These are phyloP conservation scores for Strigomonas culicis DNA, from an alignment of 208 protist genomes.

Conservation along the genomic window DNA sequence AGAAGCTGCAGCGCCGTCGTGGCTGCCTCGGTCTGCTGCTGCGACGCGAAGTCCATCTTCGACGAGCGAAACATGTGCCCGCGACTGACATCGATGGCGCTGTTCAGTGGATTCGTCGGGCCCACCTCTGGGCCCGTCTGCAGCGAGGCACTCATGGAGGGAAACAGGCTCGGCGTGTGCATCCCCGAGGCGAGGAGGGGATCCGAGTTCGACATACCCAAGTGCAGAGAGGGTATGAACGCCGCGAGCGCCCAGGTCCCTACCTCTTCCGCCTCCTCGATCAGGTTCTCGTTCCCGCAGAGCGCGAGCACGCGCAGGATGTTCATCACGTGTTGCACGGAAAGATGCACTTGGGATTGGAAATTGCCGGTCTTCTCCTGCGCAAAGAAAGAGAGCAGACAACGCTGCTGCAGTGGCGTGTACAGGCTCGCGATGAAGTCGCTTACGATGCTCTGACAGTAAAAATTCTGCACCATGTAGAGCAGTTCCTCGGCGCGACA, in stretches of 20 bases:
- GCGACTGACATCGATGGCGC: constrained; percentile 1
- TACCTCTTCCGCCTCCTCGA: constrained; percentile 37
- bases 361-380: constrained; percentile 47
- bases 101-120: constrained; percentile 1
- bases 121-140: too few relatives aligned
- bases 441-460: constrained; percentile 39
- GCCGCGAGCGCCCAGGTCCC: constrained; percentile 29
- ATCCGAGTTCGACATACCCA: neutral
- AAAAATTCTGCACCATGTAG: constrained; percentile 42
- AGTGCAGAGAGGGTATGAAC: neutral
- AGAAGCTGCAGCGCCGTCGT: constrained; percentile 20
- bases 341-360: constrained; percentile 39
- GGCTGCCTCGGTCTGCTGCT: neutral
- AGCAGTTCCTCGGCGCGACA: constrained; percentile 32
- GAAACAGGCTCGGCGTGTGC: constrained; percentile 12
- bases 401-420: constrained; percentile 32
- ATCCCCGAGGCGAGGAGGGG: neutral
- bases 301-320: constrained; percentile 53
- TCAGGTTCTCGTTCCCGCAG: constrained; percentile 32
- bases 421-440: constrained; percentile 47
- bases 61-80: neutral
- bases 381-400: constrained; percentile 45
- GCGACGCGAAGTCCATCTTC: neutral
- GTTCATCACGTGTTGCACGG: constrained; percentile 30
- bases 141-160: constrained; percentile 1